Evolutionary conservation across 306 rosid species (phyloP).

Genomic region (Purshia tridentata): DNA sequence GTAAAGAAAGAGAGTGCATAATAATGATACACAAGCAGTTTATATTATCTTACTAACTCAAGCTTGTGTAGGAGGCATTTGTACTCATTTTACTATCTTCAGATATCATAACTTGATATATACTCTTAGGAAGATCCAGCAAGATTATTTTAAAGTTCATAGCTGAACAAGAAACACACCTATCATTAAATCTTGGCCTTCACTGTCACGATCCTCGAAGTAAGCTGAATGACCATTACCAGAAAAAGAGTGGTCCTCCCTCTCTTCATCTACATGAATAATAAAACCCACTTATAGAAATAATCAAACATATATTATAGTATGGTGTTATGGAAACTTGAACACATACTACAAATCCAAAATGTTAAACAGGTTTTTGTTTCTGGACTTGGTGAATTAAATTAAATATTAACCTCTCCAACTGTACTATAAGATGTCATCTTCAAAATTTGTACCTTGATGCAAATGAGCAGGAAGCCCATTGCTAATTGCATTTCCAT

Average conservation of each 20-base stretch:
- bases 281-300: constrained; percentile 11
- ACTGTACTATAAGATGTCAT: constrained; percentile 18
- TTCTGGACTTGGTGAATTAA: too few relatives aligned
- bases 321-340: too few relatives aligned
- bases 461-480: constrained; percentile 30
- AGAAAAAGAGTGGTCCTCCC: constrained; percentile 19
- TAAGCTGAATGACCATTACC: constrained; percentile 18
- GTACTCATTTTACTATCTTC: background rate
- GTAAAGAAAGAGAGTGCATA: too few relatives aligned
- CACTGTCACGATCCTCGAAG: constrained; percentile 29
- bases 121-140: background rate
- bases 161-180: constrained; percentile 27
- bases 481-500: constrained; percentile 36
- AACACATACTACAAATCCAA: too few relatives aligned
- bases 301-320: background rate
- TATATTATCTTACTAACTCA: background rate
- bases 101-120: background rate
- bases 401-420: constrained; percentile 7
- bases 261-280: constrained; percentile 33
- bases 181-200: constrained; percentile 27
- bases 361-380: too few relatives aligned
- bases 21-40: background rate
- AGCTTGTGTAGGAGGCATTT: background rate
- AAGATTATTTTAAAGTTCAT: background rate
- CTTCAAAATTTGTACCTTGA: constrained; percentile 31